Base-by-base conservation (phyloP, 768 basidiomycete genomes). In the Tulasnella sp. region DNA sequence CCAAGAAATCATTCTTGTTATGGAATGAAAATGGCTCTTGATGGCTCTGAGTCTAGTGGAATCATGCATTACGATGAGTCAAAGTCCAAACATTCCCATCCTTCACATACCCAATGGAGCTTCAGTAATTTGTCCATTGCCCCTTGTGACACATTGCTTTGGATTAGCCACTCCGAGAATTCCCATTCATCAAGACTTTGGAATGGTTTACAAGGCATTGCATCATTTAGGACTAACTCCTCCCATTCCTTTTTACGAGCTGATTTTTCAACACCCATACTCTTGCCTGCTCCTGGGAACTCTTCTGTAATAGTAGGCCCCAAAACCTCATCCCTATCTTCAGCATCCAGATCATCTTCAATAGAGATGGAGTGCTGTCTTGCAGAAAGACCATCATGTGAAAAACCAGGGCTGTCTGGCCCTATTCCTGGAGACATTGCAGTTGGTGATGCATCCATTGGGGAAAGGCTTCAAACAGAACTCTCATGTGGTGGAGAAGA, bases 401-500 rank as follows among this genome's bases (percentile, higher is more conserved):
- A 40, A 5, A 5, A 4, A 40, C 40, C 40, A 40, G 40, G 10
- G 40, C 40, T 40, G 40, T 40, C 40, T 40, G 40, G 40, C 40
- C 40, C 40, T 40, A 10, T 4, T 40, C 40, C 40, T 40, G 40
- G 40, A 40, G 40, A 40, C 40, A 40, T 10, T 40, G 40, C 40
- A 40, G 40, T 40, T 40, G 40, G 40, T 40, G 40, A 40, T 40
- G 10, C 40, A 4, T 40, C 40, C 40, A 40, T 40, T 40, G 40
- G 40, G 10, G 40, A 40, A 40, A 16, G 16, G 34, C n/a, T 38
- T 74, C 9, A n/a, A 74, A 74, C 27, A 74, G 6, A 31, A 9
- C 31, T 34, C 24, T 34, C 31, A 38, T 39, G n/a, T 77, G 82
- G 0, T 85, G 84, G 14, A 84, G 82, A 40, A 87, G 86, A n/a